Conservation (phyloP, 2,329 filamentous ascomycete genomes). For the Fusarium compactum region DNA sequence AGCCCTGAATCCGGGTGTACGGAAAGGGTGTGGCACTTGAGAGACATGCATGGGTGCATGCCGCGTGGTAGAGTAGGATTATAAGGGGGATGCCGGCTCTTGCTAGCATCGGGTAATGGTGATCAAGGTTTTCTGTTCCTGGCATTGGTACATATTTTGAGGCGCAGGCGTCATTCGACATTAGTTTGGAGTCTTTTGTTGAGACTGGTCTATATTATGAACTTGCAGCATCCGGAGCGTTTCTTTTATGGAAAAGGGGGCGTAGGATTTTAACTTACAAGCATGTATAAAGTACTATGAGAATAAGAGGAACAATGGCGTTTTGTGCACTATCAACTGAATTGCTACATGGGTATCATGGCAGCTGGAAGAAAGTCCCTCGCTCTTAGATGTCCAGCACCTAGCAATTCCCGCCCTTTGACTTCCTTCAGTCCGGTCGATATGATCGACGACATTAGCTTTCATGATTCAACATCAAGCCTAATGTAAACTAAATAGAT, state of each 20-base stretch:
- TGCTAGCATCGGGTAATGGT: constrained; percentile 31
- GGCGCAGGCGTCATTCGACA: constrained; percentile 34
- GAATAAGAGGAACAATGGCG: neutral
- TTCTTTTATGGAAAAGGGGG: constrained; percentile 18
- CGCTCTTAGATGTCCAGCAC: neutral
- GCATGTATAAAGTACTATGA: neutral
- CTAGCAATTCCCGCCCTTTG: no score
- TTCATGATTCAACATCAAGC: constrained; percentile 8
- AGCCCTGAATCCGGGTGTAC: constrained; percentile 24
- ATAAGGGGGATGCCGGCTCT: constrained; percentile 15
- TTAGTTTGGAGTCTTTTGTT: constrained; percentile 23
- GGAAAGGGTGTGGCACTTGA: constrained; percentile 14
- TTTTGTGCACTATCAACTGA: constrained; percentile 1
- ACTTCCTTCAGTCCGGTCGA: neutral
- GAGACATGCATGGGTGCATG: constrained; percentile 10
- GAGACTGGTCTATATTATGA: constrained; percentile 29
- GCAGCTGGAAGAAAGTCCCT: neutral
- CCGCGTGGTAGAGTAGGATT: constrained; percentile 27
- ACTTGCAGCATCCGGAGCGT: constrained; percentile 21
- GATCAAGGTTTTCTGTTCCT: constrained; percentile 33
- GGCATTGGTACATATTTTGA: constrained; percentile 30
- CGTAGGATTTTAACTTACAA: neutral
- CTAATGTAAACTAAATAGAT: neutral
- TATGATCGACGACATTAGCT: neutral
- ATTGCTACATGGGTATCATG: neutral